A percentile compares a stretch with the other conserved stretches of the same genome.
phyloP scores from a whole-genome alignment of 2,329 filamentous ascomycete species.

The Daldinia eschscholtzii region DNA sequence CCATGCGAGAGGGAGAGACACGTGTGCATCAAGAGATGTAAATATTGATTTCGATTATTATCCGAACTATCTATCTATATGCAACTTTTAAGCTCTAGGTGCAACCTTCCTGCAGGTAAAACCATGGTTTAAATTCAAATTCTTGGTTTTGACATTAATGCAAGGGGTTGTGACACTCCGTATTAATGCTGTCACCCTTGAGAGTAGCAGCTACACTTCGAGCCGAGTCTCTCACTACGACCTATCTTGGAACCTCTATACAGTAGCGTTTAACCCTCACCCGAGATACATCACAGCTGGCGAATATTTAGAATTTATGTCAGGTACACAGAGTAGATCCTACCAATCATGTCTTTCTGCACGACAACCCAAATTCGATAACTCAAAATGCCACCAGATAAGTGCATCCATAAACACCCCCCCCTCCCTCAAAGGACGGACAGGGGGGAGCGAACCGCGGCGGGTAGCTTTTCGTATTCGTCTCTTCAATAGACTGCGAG shows the following conservation, averaged over 20 bases:
- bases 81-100: constrained; percentile 19
- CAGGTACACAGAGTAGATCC: background rate
- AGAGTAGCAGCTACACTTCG: constrained; percentile 6
- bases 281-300: constrained; percentile 13
- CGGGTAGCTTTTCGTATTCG: constrained; percentile 30
- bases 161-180: constrained; percentile 38
- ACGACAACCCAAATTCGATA: constrained; percentile 15
- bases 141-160: constrained; percentile 25
- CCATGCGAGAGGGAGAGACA: background rate
- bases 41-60: constrained; percentile 9
- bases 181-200: constrained; percentile 29
- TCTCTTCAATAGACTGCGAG: constrained; percentile 5
- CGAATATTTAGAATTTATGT: constrained; percentile 18
- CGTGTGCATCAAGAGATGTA: constrained; percentile 4
- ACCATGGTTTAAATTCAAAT: constrained; percentile 15
- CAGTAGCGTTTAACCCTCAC: constrained; percentile 24
- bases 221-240: constrained; percentile 18
- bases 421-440: too few relatives aligned
- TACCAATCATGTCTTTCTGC: constrained; percentile 23
- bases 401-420: constrained; percentile 4
- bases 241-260: constrained; percentile 14
- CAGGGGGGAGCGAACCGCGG: constrained; percentile 14
- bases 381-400: constrained; percentile 22
- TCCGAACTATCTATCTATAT: constrained; percentile 16
- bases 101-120: constrained; percentile 13